Conservation (phyloP, 345 rosid species). For the Eucalyptus fibrosa region DNA sequence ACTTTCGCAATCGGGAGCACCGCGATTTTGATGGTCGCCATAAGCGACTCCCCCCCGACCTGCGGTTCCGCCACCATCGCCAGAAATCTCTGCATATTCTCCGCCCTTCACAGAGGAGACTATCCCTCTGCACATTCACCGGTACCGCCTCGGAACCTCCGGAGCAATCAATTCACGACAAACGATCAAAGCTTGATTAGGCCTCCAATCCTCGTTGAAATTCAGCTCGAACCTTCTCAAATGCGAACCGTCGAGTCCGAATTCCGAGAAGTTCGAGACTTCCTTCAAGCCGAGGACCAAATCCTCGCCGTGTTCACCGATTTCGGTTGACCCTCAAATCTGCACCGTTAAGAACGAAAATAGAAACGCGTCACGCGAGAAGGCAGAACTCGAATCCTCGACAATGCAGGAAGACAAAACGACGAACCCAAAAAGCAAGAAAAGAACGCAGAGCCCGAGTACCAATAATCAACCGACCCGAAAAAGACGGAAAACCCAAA, state of each 20-base stretch:
- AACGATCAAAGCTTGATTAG: not conserved
- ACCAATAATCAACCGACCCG: not conserved
- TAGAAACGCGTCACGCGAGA: not conserved
- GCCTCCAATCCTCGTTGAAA: not conserved
- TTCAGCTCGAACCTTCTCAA: not conserved
- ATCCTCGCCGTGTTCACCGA: not conserved
- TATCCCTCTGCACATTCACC: not conserved
- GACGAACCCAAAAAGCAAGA: not conserved
- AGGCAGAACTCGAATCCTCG: not conserved
- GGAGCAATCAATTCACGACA: not conserved
- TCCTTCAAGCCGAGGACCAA: not conserved
- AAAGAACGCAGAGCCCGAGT: not conserved
- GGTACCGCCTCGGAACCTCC: not conserved
- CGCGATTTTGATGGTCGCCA: constrained; percentile 67
- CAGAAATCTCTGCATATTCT: constrained; percentile 21
- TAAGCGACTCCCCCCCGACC: constrained; percentile 43
- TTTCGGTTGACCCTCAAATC: not conserved
- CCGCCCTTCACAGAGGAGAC: not conserved
- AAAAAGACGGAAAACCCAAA: not conserved
- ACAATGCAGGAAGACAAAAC: not conserved
- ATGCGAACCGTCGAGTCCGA: not conserved
- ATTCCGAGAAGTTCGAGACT: not conserved
- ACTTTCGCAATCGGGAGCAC: constrained; percentile 96
- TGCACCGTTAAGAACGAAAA: not conserved
- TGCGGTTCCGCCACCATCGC: constrained; percentile 9